Evolutionary conservation across 2,329 filamentous ascomycete genomes (phyloP).

Genomic region (Epichloe glyceriae): DNA sequence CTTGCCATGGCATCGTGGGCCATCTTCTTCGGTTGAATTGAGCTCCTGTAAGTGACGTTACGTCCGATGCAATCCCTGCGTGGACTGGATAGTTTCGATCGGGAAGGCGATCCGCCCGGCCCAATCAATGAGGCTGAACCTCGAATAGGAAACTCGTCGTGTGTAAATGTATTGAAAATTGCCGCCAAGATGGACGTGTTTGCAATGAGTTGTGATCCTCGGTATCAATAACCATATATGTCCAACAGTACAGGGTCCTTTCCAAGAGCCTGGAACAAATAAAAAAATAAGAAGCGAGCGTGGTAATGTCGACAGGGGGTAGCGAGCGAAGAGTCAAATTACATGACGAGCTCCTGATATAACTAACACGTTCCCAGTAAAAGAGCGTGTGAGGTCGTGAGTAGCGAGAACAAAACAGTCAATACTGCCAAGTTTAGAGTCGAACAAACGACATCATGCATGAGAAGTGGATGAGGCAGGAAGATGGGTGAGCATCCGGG

Average conservation of each 20-base stretch:
- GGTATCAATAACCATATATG: too few relatives aligned
- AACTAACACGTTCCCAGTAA: background rate
- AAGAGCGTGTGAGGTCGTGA: background rate
- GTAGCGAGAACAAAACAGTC: background rate
- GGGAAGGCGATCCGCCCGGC: background rate
- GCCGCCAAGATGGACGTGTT: background rate
- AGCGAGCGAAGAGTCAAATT: background rate
- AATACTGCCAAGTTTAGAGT: background rate
- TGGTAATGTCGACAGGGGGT: background rate
- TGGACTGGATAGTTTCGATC: background rate
- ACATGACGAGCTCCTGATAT: background rate
- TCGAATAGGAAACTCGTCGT: background rate
- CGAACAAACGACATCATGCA: background rate
- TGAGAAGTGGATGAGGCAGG: background rate
- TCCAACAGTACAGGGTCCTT: background rate
- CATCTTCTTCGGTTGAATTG: background rate
- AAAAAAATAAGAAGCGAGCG: background rate
- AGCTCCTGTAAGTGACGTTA: background rate
- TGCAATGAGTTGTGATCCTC: background rate
- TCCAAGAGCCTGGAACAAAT: background rate
- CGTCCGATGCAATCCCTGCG: background rate
- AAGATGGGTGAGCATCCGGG: too few relatives aligned
- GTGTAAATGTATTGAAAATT: background rate
- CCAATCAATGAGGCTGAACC: background rate
- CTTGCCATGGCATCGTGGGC: constrained; percentile 4